Evolutionary conservation across 2,329 filamentous ascomycete genomes (phyloP).

Genomic region (Aspergillus felis): DNA sequence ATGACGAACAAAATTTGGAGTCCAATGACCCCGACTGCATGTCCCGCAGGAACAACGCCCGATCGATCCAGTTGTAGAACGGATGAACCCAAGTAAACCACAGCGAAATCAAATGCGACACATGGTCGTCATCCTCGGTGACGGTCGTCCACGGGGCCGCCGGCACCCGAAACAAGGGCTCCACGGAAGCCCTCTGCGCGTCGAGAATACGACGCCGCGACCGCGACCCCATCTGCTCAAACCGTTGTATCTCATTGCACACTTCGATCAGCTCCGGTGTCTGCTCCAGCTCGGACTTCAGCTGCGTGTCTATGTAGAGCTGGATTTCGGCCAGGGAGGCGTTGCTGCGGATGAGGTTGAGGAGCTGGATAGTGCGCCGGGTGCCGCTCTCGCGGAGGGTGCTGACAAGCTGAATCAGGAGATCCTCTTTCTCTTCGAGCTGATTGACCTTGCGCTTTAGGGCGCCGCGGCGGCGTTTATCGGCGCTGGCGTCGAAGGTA

Average conservation of each 20-base stretch:
- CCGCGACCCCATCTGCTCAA: constrained; percentile 14
- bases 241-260: constrained; percentile 12
- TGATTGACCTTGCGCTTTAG: constrained; percentile 24
- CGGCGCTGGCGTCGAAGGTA: constrained; percentile 18
- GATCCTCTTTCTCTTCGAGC: constrained; percentile 22
- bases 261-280: constrained; percentile 20
- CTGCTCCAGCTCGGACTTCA: constrained; percentile 14
- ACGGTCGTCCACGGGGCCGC: constrained; percentile 29
- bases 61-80: constrained; percentile 30
- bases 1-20: constrained; percentile 30
- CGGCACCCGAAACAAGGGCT: constrained; percentile 20
- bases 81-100: constrained; percentile 31
- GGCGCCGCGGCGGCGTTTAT: constrained; percentile 20
- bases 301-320: constrained; percentile 21
- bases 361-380: constrained; percentile 14
- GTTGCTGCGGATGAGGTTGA: constrained; percentile 26
- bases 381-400: constrained; percentile 21
- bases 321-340: constrained; percentile 25
- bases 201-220: constrained; percentile 14
- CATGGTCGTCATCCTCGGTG: constrained; percentile 21
- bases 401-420: constrained; percentile 21
- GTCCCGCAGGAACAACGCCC: constrained; percentile 31
- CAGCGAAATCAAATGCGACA: constrained; percentile 30
- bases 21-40: constrained; percentile 28
- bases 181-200: constrained; percentile 14